phyloP scores from a whole-genome alignment of 805 yeast species.

The Yueomyces sinensis region DNA sequence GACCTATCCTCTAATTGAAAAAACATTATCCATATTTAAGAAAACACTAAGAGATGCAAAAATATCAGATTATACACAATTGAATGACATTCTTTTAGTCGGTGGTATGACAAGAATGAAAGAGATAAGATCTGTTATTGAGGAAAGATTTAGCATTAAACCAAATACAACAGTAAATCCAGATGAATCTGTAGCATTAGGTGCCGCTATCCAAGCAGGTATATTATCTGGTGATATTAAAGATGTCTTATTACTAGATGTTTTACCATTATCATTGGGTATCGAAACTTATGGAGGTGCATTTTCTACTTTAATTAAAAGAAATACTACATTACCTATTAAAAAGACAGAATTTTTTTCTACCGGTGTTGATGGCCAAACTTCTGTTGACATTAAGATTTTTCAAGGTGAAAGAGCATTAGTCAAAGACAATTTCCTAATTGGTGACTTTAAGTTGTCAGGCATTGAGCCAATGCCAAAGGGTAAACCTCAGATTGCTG shows the following conservation, averaged over 20 bases:
- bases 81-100: slow-evolving; percentile 64
- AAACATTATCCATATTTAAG: slow-evolving; percentile 61
- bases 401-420: slow-evolving; percentile 74
- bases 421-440: slow-evolving; percentile 63
- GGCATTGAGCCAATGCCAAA: slow-evolving; percentile 69
- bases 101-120: slow-evolving; percentile 94
- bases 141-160: slow-evolving; percentile 41
- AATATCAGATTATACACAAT: slow-evolving; percentile 39
- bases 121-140: slow-evolving; percentile 51
- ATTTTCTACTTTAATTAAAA: slow-evolving; percentile 63
- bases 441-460: slow-evolving; percentile 59
- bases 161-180: slow-evolving; percentile 72
- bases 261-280: slow-evolving; percentile 71
- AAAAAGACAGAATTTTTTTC: slow-evolving; percentile 63
- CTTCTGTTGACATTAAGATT: slow-evolving; percentile 68
- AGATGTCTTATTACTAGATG: slow-evolving; percentile 67
- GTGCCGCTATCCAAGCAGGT: slow-evolving; percentile 87
- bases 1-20: slow-evolving; percentile 51
- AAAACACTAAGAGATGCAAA: slow-evolving; percentile 67
- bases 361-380: slow-evolving; percentile 76
- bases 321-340: slow-evolving; percentile 68
- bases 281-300: slow-evolving; percentile 80
- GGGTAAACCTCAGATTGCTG: slow-evolving; percentile 70
- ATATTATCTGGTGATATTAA: slow-evolving; percentile 71
- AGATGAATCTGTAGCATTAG: slow-evolving; percentile 87